These are phyloP conservation scores for Phytophthora boehmeriae DNA, from an alignment of 352 stramenopile species.

Conservation along the genomic window DNA sequence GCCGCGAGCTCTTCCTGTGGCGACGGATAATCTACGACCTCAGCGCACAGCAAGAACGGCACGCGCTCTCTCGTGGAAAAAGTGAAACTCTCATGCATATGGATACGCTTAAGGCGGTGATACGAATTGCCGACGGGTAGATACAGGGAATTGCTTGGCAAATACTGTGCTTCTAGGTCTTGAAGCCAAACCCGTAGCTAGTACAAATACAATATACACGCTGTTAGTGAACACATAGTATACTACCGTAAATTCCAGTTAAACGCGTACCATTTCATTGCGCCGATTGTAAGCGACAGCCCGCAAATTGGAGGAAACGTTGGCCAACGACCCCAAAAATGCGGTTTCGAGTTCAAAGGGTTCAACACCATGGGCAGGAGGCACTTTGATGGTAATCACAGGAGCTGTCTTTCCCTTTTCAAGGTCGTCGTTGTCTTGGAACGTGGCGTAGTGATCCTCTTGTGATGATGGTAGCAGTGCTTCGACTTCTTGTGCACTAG, in stretches of 20 bases:
- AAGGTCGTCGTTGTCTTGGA: slow-evolving; percentile 52
- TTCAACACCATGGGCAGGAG: slow-evolving; percentile 26
- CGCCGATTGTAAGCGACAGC: slow-evolving; percentile 57
- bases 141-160: slow-evolving; percentile 83
- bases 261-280: slow-evolving; percentile 66
- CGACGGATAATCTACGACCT: slow-evolving; percentile 76
- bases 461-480: slow-evolving; percentile 49
- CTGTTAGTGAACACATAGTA: slow-evolving; percentile 2
- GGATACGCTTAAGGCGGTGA: slow-evolving; percentile 79
- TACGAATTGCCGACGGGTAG: slow-evolving; percentile 78
- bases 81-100: slow-evolving; percentile 82
- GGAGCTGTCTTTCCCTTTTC: slow-evolving; percentile 41
- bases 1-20: slow-evolving; percentile 27
- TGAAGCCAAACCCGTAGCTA: slow-evolving; percentile 72
- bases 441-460: slow-evolving; percentile 78
- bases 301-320: slow-evolving; percentile 76
- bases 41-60: slow-evolving; percentile 75
- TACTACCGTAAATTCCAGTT: not conserved
- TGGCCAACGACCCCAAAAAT: slow-evolving; percentile 75
- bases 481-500: slow-evolving; percentile 52
- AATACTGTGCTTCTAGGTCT: slow-evolving; percentile 69
- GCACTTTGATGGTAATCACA: slow-evolving; percentile 11
- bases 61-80: slow-evolving; percentile 87
- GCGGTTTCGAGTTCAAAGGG: slow-evolving; percentile 74
- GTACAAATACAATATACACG: slow-evolving; percentile 2